Conservation (phyloP, 495 filamentous ascomycete species). For the Haplographium delicatum region DNA sequence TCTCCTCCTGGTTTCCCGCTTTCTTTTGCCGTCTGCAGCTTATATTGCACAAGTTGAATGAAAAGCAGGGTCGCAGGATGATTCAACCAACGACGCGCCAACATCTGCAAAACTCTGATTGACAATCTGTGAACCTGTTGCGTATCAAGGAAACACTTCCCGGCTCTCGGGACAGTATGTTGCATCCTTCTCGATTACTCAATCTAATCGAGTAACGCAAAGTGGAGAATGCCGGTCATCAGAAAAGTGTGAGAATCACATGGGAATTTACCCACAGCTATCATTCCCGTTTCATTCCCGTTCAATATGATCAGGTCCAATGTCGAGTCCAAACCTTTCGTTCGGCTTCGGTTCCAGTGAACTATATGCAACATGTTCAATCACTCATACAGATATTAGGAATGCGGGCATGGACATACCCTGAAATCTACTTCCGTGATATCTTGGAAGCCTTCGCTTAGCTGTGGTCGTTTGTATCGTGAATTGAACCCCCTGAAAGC, state of each 20-base stretch:
- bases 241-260: neutral
- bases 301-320: slow-evolving; percentile 53
- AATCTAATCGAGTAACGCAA: neutral
- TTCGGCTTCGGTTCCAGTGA: slow-evolving; percentile 51
- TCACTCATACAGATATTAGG: neutral
- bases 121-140: neutral
- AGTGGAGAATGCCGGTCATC: neutral
- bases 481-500: slow-evolving; percentile 72
- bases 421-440: slow-evolving; percentile 54
- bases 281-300: slow-evolving; percentile 1
- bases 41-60: no score
- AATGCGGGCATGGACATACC: slow-evolving; percentile 29
- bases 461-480: slow-evolving; percentile 64
- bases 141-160: neutral
- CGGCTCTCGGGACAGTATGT: neutral
- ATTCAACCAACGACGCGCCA: no score
- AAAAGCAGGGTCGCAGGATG: no score
- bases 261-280: neutral
- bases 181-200: neutral
- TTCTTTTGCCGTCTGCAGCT: no score
- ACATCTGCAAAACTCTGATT: no score
- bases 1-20: no score
- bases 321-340: slow-evolving; percentile 61
- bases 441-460: slow-evolving; percentile 79
- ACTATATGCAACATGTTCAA: slow-evolving; percentile 29